Evolutionary conservation across 306 rosid genomes (phyloP).

Genomic region (Alnus rubra): DNA sequence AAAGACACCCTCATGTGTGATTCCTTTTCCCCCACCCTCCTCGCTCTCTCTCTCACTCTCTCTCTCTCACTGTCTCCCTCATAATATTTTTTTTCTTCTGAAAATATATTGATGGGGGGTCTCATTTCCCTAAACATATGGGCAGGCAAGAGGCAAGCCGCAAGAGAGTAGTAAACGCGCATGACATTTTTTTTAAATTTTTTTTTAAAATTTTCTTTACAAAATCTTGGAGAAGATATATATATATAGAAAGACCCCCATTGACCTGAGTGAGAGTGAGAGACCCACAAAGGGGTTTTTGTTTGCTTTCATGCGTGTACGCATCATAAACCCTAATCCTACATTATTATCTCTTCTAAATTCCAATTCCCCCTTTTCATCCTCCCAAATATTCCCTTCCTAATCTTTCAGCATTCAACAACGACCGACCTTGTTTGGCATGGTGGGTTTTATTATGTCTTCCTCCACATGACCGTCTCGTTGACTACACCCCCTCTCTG

Average conservation of each 20-base stretch:
- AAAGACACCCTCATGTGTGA: conserved; percentile 59
- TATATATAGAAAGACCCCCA: background rate
- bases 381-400: conserved; percentile 45
- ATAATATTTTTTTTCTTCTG: background rate
- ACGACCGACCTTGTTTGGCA: conserved; percentile 36
- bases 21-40: conserved; percentile 71
- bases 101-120: conserved; percentile 1
- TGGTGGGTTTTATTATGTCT: conserved; percentile 39
- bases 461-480: conserved; percentile 31
- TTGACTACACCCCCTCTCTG: conserved; percentile 27
- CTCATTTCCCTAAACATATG: conserved; percentile 41
- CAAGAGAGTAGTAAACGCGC: conserved; percentile 14
- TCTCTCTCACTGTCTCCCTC: conserved; percentile 10
- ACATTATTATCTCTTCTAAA: background rate
- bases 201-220: background rate
- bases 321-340: conserved; percentile 9
- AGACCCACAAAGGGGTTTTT: conserved; percentile 47
- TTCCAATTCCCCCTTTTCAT: conserved; percentile 35
- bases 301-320: conserved; percentile 46
- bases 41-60: conserved; percentile 36
- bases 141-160: conserved; percentile 23
- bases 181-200: conserved; percentile 15
- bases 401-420: conserved; percentile 39
- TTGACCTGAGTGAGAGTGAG: conserved; percentile 45
- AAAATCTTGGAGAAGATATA: conserved; percentile 16